A percentile compares a stretch with the other conserved stretches of the same genome.
phyloP scores from a whole-genome alignment of 345 rosid species.

The Citrus cavaleriei region DNA sequence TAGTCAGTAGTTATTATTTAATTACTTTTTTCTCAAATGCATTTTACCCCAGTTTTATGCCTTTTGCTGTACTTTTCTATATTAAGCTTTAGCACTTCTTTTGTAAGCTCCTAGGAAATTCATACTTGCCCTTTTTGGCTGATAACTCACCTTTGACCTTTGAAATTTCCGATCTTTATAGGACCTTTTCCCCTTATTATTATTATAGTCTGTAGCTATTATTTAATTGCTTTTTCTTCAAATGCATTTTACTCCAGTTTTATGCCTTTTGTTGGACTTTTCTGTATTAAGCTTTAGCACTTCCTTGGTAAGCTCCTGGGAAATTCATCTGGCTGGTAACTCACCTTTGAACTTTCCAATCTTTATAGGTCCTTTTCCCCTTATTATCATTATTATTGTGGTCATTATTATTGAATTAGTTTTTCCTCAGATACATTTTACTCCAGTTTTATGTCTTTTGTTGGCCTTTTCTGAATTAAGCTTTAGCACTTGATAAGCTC shows the following conservation, averaged over 20 bases:
- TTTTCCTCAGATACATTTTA: neutral
- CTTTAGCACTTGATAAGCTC: neutral
- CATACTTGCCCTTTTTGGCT: neutral
- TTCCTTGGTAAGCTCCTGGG: neutral
- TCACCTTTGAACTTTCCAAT: neutral
- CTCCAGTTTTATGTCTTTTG: neutral
- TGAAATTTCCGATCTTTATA: neutral
- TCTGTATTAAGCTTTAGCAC: neutral
- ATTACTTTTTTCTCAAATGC: neutral
- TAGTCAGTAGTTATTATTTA: neutral
- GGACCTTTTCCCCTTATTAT: neutral
- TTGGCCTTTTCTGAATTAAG: neutral
- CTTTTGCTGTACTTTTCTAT: neutral
- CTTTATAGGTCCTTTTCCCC: neutral
- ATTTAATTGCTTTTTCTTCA: neutral
- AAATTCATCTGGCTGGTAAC: neutral
- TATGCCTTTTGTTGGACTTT: neutral
- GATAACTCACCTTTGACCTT: neutral
- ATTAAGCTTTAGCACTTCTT: neutral
- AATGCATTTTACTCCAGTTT: neutral
- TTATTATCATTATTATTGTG: too few relatives aligned
- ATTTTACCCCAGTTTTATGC: neutral
- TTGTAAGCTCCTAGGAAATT: neutral
- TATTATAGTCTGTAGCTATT: slow-evolving; percentile 51
- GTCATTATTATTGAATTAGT: neutral